Conservation (phyloP, 495 filamentous ascomycete species). For the Penicillium macrosclerotiorum region DNA sequence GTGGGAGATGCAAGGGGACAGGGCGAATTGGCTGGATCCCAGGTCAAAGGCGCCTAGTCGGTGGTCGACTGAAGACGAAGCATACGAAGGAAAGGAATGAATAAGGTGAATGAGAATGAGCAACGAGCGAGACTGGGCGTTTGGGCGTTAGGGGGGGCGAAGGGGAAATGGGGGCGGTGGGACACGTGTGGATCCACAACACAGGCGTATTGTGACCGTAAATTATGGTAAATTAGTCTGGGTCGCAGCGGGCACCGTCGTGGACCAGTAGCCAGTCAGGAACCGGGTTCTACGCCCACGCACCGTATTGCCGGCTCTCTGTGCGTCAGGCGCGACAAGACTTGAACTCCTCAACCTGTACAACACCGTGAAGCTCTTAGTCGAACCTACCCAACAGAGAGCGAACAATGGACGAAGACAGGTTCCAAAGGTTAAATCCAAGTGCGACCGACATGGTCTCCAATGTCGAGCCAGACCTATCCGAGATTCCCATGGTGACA, state of each 20-base stretch:
- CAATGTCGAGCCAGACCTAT: too few species aligned
- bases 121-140: constrained; percentile 14
- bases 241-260: too few species aligned
- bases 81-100: constrained; percentile 25
- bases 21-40: constrained; percentile 30
- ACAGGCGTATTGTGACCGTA: constrained; percentile 13
- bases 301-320: neutral
- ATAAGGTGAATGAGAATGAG: constrained; percentile 28
- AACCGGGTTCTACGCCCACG: neutral
- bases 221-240: constrained; percentile 18
- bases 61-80: constrained; percentile 34
- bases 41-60: constrained; percentile 23
- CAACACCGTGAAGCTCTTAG: too few species aligned
- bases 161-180: constrained; percentile 22
- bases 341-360: too few species aligned
- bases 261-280: too few species aligned
- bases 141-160: constrained; percentile 11
- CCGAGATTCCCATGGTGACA: too few species aligned
- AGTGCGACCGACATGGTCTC: too few species aligned
- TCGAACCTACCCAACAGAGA: too few species aligned
- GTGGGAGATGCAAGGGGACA: constrained; percentile 39
- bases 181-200: constrained; percentile 20
- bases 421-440: too few species aligned
- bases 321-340: neutral
- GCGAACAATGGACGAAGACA: too few species aligned